A percentile compares a stretch with the other conserved stretches of the same genome.
Evolutionary conservation across 371 early-diverging fungal species (phyloP).

Genomic region (Synchytrium microbalum): DNA sequence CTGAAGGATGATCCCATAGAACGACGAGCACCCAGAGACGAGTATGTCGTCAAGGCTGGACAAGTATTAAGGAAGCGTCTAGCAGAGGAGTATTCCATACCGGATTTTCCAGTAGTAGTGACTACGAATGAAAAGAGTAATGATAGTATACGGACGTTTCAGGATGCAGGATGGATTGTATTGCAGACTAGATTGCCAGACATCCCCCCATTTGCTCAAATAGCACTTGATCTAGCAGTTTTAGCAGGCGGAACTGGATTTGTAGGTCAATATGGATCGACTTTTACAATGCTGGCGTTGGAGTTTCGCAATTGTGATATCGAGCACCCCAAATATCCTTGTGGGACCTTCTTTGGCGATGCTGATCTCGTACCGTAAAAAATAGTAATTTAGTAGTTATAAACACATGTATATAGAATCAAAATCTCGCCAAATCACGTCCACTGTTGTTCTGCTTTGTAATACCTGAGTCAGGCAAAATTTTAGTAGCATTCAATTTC

Average conservation of each 20-base stretch:
- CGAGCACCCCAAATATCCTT: background rate
- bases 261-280: background rate
- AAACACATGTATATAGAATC: too few species aligned
- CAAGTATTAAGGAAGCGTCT: background rate
- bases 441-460: too few species aligned
- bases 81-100: background rate
- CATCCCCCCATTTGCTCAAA: background rate
- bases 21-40: constrained; percentile 1
- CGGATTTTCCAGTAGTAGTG: background rate
- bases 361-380: too few species aligned
- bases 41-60: background rate
- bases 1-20: background rate
- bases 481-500: too few species aligned
- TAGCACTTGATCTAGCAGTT: background rate
- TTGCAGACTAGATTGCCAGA: background rate
- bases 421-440: too few species aligned
- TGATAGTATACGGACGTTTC: background rate
- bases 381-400: too few species aligned
- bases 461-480: too few species aligned
- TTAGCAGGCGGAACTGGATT: background rate
- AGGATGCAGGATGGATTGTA: background rate
- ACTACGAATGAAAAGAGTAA: background rate
- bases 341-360: background rate
- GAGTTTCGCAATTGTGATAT: background rate
- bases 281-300: background rate